A percentile compares a stretch with the other conserved stretches of the same genome.
Evolutionary conservation across 495 filamentous ascomycete species (phyloP).

Genomic region (Oidiodendron maius): DNA sequence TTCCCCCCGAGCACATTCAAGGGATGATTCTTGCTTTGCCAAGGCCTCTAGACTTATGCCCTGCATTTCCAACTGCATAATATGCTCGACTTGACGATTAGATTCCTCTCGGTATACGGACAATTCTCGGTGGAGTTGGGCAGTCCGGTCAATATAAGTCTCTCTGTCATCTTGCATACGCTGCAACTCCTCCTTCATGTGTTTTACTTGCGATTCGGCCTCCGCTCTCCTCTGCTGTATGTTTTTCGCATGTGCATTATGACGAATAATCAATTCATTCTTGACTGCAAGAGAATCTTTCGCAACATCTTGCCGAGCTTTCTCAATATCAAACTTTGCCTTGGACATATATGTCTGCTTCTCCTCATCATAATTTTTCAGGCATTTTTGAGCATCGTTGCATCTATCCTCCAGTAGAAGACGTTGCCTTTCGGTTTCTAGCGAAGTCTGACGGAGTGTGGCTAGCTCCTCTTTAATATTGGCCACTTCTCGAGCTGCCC

Average conservation of each 20-base stretch:
- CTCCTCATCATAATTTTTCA: constrained; percentile 13
- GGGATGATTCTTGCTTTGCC: background rate
- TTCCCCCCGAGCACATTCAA: constrained; percentile 12
- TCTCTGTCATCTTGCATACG: constrained; percentile 13
- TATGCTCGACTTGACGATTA: constrained; percentile 17
- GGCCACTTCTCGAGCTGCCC: constrained; percentile 14
- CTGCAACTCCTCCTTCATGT: constrained; percentile 6
- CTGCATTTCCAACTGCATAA: constrained; percentile 17
- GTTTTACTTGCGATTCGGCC: constrained; percentile 8
- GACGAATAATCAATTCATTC: constrained; percentile 13
- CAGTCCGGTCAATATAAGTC: constrained; percentile 13
- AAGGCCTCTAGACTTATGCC: background rate
- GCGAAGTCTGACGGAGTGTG: constrained; percentile 16
- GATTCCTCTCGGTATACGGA: constrained; percentile 16
- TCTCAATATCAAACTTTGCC: constrained; percentile 4
- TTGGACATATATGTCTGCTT: constrained; percentile 9
- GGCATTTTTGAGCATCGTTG: constrained; percentile 12
- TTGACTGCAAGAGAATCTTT: constrained; percentile 10
- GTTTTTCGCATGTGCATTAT: constrained; percentile 15
- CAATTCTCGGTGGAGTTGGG: constrained; percentile 15
- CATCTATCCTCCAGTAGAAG: constrained; percentile 21
- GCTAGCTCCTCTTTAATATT: constrained; percentile 18
- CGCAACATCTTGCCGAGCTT: constrained; percentile 11
- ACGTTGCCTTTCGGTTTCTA: constrained; percentile 14
- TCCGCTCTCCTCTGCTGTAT: constrained; percentile 19